phyloP scores from a whole-genome alignment of 352 stramenopile species.

The Globisporangium paddicum region DNA sequence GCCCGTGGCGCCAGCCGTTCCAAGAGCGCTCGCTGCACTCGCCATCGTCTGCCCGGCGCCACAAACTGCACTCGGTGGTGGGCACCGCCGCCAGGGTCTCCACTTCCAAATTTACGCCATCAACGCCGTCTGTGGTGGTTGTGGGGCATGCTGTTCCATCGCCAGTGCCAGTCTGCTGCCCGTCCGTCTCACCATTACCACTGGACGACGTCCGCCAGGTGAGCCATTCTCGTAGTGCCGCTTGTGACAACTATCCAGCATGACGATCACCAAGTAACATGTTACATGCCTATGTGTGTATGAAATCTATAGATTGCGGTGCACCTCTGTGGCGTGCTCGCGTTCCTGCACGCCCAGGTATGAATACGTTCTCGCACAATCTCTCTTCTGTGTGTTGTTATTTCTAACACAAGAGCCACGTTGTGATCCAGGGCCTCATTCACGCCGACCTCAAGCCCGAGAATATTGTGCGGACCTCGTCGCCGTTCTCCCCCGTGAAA shows the following conservation, averaged over 20 bases:
- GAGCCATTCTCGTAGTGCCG: neutral
- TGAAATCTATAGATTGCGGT: conserved; percentile 34
- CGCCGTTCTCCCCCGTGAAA: conserved; percentile 28
- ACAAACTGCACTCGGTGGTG: conserved; percentile 52
- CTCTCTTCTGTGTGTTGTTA: neutral
- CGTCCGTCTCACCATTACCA: conserved; percentile 19
- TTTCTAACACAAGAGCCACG: neutral
- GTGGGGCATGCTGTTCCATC: neutral
- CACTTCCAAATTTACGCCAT: too few species aligned
- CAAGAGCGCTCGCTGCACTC: conserved; percentile 24
- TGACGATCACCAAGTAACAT: neutral
- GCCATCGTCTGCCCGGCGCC: conserved; percentile 34
- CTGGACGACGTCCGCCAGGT: conserved; percentile 40
- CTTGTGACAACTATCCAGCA: neutral
- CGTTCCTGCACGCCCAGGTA: conserved; percentile 50
- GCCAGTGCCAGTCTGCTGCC: conserved; percentile 16
- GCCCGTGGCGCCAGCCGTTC: conserved; percentile 91
- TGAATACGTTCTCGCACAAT: too few species aligned
- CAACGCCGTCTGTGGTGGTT: neutral
- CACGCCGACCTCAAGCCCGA: conserved; percentile 78
- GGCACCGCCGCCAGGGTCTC: neutral
- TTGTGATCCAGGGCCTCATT: conserved; percentile 35
- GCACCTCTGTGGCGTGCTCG: conserved; percentile 57
- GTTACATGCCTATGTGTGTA: neutral
- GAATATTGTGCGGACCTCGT: conserved; percentile 40